Percentiles rank a stretch among this genome's conserved stretches.
Conservation (phyloP, 495 filamentous ascomycete species). For the Chaetomidium leptoderma region DNA sequence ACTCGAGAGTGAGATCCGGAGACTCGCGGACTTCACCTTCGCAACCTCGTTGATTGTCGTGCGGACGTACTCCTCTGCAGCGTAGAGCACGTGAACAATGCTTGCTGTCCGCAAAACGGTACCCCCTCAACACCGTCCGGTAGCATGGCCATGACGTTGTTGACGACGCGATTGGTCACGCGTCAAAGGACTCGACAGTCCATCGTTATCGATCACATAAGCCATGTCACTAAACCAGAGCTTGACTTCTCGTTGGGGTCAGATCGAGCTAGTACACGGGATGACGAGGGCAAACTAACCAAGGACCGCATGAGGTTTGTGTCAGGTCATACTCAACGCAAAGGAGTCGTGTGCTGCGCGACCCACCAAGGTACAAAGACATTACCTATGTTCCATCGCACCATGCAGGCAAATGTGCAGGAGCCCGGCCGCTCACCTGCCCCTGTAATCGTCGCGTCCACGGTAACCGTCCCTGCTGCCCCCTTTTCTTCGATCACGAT, state of each 20-base stretch:
- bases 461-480: slow-evolving; percentile 16
- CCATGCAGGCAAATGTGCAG: background rate
- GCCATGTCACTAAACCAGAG: background rate
- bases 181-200: background rate
- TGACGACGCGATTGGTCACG: background rate
- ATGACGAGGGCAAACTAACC: slow-evolving; percentile 1
- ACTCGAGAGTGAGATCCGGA: background rate
- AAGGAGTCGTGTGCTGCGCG: background rate
- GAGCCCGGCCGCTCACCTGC: slow-evolving; percentile 17
- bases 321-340: background rate
- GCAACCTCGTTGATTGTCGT: background rate
- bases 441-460: slow-evolving; percentile 16
- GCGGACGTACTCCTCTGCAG: background rate
- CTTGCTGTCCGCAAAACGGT: no score
- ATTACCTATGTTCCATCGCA: background rate
- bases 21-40: background rate
- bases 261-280: background rate
- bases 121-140: no score
- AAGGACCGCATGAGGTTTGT: background rate
- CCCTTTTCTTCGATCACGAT: slow-evolving; percentile 16
- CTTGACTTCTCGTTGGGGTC: background rate
- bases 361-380: background rate
- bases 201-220: background rate
- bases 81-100: background rate
- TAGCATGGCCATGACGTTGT: background rate